Evolutionary conservation across 441 rosid genomes (phyloP), one percentile per base, ranked within the genome.

Genomic region (Omphalea diandra): DNA sequence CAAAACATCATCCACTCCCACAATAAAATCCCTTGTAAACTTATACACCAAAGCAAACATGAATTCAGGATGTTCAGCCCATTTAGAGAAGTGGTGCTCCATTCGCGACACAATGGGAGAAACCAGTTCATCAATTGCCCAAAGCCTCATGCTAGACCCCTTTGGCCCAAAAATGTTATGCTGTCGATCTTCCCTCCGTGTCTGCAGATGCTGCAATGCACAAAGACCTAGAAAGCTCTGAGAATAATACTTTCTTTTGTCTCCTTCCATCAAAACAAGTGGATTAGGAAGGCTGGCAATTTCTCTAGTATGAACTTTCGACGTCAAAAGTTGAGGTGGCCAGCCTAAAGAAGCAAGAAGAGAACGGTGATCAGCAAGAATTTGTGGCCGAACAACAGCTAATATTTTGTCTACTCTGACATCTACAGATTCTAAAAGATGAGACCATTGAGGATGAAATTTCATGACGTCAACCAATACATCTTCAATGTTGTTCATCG

Each of bases 271-370:
- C 71, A 85, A 71, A 67, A 80, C 77, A 46, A 88, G 83, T 44
- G 96, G 98, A 65, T 92, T 88, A 9, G 86, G 86, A 76, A 88
- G 58, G 63, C 69, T 64, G 61, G 81, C 62, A 70, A 69, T 65
- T 55, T 79, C 86, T 70, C 79, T 81, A 70, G 36, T 70, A 56
- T 82, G 89, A 7, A 24, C 66, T 52, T 79, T 82, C 14, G 80
- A 67, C 20, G 86, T 66, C 40, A 77, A 53, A 46, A 92, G 85
- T 79, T 84, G 83, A 2, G 96, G 96, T 38, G 98, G 98, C 96
- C 96, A 90, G 43, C 96, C 94, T 59, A 92, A 76, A 67, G 91
- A 90, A 44, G 85, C 79, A 74, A 92, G 96, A 84, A 90, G 85
- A 63, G 87, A 75, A 65, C 98, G 85, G 18, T 90, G 90, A 63